Evolutionary conservation across 2,329 filamentous ascomycete genomes (phyloP).

Genomic region (Talaromyces sp.): DNA sequence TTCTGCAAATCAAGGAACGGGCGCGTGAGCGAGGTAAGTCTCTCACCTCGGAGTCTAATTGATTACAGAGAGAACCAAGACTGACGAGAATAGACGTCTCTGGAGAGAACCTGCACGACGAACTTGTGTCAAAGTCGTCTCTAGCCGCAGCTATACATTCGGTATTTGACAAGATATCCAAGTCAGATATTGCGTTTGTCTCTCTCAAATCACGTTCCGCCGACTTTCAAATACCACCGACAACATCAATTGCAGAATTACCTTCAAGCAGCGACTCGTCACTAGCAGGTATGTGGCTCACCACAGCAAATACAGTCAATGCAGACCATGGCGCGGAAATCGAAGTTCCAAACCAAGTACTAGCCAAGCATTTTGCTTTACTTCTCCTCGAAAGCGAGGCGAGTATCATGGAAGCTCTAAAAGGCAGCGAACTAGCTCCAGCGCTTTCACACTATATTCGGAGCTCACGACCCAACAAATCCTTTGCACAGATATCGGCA

Average conservation of each 20-base stretch:
- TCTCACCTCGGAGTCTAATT: background rate
- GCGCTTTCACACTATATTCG: conserved; percentile 72
- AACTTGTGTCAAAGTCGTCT: conserved; percentile 61
- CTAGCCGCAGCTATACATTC: conserved; percentile 79
- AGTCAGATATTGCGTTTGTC: conserved; percentile 80
- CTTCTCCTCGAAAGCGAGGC: conserved; percentile 80
- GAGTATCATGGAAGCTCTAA: conserved; percentile 67
- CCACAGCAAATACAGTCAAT: conserved; percentile 76
- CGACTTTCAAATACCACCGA: conserved; percentile 60
- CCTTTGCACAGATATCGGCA: conserved; percentile 67
- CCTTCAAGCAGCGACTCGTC: conserved; percentile 65
- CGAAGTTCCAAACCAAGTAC: conserved; percentile 49
- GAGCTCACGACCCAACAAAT: conserved; percentile 58
- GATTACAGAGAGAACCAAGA: background rate
- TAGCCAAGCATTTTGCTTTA: conserved; percentile 83
- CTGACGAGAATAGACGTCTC: conserved; percentile 29
- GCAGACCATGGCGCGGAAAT: conserved; percentile 64
- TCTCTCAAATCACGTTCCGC: conserved; percentile 66
- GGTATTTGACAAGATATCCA: conserved; percentile 75
- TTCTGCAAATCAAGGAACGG: conserved; percentile 76
- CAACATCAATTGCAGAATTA: conserved; percentile 68
- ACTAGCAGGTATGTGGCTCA: conserved; percentile 77
- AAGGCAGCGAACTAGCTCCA: conserved; percentile 68
- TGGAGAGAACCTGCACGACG: conserved; percentile 38
- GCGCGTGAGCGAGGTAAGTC: conserved; percentile 58